Evolutionary conservation across 2,329 filamentous ascomycete species (phyloP).

Genomic region (Xylariales sp.): DNA sequence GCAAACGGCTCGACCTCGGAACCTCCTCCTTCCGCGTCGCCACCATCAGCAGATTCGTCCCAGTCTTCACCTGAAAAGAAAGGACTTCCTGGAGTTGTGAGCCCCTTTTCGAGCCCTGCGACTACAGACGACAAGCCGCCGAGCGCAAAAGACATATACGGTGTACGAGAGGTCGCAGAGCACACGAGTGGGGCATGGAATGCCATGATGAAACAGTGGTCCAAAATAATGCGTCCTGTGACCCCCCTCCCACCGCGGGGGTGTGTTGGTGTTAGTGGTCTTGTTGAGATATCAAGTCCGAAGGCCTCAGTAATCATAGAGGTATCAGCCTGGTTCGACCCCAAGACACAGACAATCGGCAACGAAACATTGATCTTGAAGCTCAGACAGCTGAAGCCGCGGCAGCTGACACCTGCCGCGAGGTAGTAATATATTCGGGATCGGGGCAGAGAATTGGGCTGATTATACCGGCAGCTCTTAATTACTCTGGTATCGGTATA

Average conservation of each 20-base stretch:
- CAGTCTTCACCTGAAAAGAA: background rate
- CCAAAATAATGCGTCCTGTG: background rate
- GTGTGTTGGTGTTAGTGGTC: background rate
- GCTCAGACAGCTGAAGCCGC: too few species aligned
- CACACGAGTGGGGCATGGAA: slow-evolving; percentile 26
- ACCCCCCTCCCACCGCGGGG: slow-evolving; percentile 2
- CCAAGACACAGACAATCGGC: slow-evolving; percentile 3
- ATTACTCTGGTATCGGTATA: too few species aligned
- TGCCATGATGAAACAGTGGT: slow-evolving; percentile 31
- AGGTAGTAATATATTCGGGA: too few species aligned
- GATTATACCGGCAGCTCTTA: too few species aligned
- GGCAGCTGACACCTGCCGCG: too few species aligned
- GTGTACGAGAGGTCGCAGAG: slow-evolving; percentile 20
- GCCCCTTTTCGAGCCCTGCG: slow-evolving; percentile 11
- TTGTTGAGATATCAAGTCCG: slow-evolving; percentile 4
- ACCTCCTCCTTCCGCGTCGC: slow-evolving; percentile 10
- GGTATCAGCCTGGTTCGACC: slow-evolving; percentile 6
- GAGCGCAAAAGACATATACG: slow-evolving; percentile 26
- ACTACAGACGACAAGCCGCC: slow-evolving; percentile 13
- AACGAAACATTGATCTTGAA: background rate
- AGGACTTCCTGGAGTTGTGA: slow-evolving; percentile 8
- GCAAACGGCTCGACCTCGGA: slow-evolving; percentile 17
- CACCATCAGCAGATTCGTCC: background rate
- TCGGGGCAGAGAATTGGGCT: too few species aligned
- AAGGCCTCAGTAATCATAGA: slow-evolving; percentile 3